Conservation (phyloP, 441 rosid species). For the Dalechampia spathulata region DNA sequence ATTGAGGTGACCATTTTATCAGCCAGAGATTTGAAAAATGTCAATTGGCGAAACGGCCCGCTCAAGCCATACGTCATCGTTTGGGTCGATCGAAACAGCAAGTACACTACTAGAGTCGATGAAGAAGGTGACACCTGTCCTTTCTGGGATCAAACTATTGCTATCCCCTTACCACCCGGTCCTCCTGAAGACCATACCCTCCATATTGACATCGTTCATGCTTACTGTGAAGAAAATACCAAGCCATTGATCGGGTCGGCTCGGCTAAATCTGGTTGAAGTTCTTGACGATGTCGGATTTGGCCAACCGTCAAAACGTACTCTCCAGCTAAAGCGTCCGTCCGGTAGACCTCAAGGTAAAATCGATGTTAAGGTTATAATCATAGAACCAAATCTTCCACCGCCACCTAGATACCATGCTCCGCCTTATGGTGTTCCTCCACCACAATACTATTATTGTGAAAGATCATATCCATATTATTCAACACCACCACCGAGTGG, state of each 20-base stretch:
- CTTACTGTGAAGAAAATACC: constrained; percentile 55
- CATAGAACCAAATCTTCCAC: constrained; percentile 28
- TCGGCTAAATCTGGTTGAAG: constrained; percentile 46
- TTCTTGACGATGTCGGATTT: constrained; percentile 47
- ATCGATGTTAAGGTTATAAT: constrained; percentile 47
- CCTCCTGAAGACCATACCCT: constrained; percentile 37
- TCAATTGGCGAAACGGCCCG: constrained; percentile 82
- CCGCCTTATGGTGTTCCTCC: constrained; percentile 37
- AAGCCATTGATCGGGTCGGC: constrained; percentile 81
- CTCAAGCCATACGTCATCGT: constrained; percentile 62
- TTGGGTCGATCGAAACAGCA: constrained; percentile 58
- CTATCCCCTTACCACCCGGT: constrained; percentile 37
- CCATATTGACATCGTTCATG: constrained; percentile 63
- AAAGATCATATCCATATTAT: constrained; percentile 7
- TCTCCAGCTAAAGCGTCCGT: constrained; percentile 71
- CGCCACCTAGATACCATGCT: constrained; percentile 29
- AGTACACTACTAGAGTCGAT: constrained; percentile 57
- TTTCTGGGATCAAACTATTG: constrained; percentile 51
- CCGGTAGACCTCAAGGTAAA: constrained; percentile 86
- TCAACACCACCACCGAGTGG: constrained; percentile 17
- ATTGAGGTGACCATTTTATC: constrained; percentile 50
- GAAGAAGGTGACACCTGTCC: constrained; percentile 61
- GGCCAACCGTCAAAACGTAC: constrained; percentile 27
- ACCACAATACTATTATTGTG: constrained; percentile 12
- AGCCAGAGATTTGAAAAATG: constrained; percentile 74